These are phyloP conservation scores for Cyberlindnera meyerae DNA, from an alignment of 805 yeast species.

Conservation along the genomic window DNA sequence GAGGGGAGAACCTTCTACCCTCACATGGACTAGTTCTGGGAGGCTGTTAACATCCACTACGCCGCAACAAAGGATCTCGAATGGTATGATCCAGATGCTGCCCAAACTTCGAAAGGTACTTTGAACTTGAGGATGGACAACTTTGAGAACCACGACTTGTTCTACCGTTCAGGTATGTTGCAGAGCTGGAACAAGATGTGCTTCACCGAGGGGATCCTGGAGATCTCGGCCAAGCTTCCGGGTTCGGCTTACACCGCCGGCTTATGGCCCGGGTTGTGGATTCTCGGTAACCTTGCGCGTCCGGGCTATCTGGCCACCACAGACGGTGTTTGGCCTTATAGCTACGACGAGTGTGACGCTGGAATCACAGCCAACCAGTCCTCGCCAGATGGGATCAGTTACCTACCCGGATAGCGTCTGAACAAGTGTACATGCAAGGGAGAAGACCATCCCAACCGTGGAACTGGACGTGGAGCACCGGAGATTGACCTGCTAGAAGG, in stretches of 20 bases:
- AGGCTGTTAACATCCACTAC: constrained; percentile 40
- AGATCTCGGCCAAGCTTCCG: constrained; percentile 39
- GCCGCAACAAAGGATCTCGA: constrained; percentile 46
- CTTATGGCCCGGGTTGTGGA: constrained; percentile 49
- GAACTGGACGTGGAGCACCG: constrained; percentile 47
- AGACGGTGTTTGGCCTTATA: constrained; percentile 49
- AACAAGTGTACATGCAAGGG: constrained; percentile 41
- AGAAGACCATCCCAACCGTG: constrained; percentile 42
- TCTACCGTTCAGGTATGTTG: constrained; percentile 44
- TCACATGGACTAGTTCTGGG: constrained; percentile 45
- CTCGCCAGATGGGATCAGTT: constrained; percentile 42
- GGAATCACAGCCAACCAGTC: constrained; percentile 48
- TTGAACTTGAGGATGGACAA: constrained; percentile 38
- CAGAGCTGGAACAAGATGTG: constrained; percentile 46
- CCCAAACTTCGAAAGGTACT: constrained; percentile 37
- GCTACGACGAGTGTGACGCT: constrained; percentile 44
- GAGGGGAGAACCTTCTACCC: constrained; percentile 45
- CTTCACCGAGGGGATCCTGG: constrained; percentile 40
- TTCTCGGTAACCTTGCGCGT: constrained; percentile 44
- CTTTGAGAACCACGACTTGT: constrained; percentile 36
- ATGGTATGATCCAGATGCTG: constrained; percentile 50
- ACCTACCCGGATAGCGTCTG: constrained; percentile 41
- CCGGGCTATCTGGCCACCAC: constrained; percentile 45
- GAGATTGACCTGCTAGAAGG: constrained; percentile 48
- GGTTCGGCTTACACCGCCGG: constrained; percentile 39